phyloP scores from a whole-genome alignment of 768 basidiomycete genomes.

The Lactifluus echinatus region DNA sequence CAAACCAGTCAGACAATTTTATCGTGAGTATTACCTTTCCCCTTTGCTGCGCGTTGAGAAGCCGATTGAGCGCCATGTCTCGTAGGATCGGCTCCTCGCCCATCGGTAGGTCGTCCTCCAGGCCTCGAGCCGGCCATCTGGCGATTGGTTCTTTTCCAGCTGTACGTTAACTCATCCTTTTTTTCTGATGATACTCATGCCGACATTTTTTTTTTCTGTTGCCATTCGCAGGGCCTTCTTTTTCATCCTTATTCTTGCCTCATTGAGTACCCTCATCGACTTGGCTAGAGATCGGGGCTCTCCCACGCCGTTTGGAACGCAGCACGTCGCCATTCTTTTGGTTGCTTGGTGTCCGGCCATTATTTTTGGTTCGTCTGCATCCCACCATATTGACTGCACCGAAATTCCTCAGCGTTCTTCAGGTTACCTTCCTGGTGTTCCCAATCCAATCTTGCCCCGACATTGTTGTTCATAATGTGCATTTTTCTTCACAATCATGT shows the following conservation, averaged over 20 bases:
- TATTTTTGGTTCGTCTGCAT: slow-evolving; percentile 39
- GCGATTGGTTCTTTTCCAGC: slow-evolving; percentile 47
- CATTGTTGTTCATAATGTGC: neutral
- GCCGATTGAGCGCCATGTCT: neutral
- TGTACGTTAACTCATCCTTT: too few relatives aligned
- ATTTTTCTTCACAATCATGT: neutral
- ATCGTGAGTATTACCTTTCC: slow-evolving; percentile 1
- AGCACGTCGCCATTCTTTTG: slow-evolving; percentile 52
- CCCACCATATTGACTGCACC: neutral
- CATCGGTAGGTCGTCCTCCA: slow-evolving; percentile 5
- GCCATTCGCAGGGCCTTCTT: slow-evolving; percentile 40
- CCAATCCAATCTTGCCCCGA: slow-evolving; percentile 9
- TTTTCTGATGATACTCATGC: too few relatives aligned
- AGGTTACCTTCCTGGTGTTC: slow-evolving; percentile 15
- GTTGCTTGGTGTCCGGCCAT: slow-evolving; percentile 52
- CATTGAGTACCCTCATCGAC: slow-evolving; percentile 45
- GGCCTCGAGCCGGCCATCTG: slow-evolving; percentile 38
- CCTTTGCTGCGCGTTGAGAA: neutral
- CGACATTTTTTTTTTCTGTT: slow-evolving; percentile 9
- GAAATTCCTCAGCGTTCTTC: neutral
- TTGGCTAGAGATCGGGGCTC: slow-evolving; percentile 28
- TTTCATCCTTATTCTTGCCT: slow-evolving; percentile 38
- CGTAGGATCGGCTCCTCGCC: slow-evolving; percentile 12
- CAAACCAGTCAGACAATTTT: slow-evolving; percentile 5
- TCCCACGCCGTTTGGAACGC: slow-evolving; percentile 53